Evolutionary conservation across 495 filamentous ascomycete genomes (phyloP).

Genomic region (Neurospora sp.): DNA sequence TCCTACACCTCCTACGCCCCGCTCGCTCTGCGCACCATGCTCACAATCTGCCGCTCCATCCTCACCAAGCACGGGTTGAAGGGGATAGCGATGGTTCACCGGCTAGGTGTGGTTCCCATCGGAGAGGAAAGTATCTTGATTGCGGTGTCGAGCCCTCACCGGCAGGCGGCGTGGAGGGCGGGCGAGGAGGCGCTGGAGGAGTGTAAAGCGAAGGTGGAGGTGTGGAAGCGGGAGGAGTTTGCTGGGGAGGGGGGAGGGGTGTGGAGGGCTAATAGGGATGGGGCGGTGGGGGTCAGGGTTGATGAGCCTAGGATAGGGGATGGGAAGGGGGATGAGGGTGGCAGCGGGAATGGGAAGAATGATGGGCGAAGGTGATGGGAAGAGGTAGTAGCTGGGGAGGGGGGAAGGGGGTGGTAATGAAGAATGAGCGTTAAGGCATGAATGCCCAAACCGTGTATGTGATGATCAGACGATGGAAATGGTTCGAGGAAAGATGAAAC

Average conservation of each 20-base stretch:
- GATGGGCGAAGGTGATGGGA: background rate
- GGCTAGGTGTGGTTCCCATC: constrained; percentile 78
- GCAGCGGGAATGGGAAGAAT: background rate
- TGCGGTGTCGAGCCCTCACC: constrained; percentile 75
- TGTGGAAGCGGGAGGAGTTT: constrained; percentile 96
- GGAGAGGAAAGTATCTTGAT: constrained; percentile 89
- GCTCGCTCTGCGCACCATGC: constrained; percentile 66
- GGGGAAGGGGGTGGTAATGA: background rate
- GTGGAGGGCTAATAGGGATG: constrained; percentile 89
- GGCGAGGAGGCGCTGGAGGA: constrained; percentile 85
- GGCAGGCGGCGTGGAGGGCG: constrained; percentile 78
- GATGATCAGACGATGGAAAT: background rate
- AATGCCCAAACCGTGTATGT: background rate
- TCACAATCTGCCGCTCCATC: constrained; percentile 52
- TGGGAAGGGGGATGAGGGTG: background rate
- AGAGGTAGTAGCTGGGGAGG: background rate
- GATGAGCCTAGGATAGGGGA: background rate
- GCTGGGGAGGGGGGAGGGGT: constrained; percentile 60
- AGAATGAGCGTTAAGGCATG: background rate
- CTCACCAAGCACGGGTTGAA: constrained; percentile 49
- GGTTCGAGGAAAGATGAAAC: background rate
- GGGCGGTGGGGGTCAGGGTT: constrained; percentile 41
- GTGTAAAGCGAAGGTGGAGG: constrained; percentile 77
- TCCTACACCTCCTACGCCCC: constrained; percentile 74
- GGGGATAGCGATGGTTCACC: constrained; percentile 70